Evolutionary conservation across 1,284 basidiomycete genomes (phyloP).

Genomic region (Tylopilus sp.): DNA sequence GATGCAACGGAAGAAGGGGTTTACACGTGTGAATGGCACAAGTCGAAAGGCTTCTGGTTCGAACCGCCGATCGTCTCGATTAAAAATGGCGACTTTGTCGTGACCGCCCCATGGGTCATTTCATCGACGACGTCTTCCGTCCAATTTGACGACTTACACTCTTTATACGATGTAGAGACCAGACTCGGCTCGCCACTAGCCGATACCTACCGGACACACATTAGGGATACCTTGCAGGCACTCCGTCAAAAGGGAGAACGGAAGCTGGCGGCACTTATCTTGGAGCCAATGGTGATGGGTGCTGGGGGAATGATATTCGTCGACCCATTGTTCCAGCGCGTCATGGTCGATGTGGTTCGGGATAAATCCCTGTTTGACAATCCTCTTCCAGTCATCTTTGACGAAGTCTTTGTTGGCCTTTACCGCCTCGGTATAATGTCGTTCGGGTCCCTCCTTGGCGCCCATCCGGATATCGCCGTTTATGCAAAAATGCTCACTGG

Average conservation of each 20-base stretch:
- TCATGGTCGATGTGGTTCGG: conserved; percentile 82
- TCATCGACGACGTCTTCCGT: conserved; percentile 29
- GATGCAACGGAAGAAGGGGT: conserved; percentile 90
- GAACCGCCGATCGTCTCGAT: conserved; percentile 81
- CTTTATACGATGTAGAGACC: conserved; percentile 69
- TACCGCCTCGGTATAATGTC: conserved; percentile 80
- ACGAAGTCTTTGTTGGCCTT: conserved; percentile 94
- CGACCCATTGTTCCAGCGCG: conserved; percentile 92
- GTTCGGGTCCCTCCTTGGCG: conserved; percentile 63
- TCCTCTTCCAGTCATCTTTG: conserved; percentile 89
- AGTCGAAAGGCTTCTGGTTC: conserved; percentile 91
- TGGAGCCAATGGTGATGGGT: conserved; percentile 93
- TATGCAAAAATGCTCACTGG: conserved; percentile 96
- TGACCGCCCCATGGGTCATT: conserved; percentile 58
- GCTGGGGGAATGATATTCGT: conserved; percentile 98
- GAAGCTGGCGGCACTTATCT: conserved; percentile 69
- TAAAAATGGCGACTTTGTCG: conserved; percentile 55
- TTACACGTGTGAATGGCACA: conserved; percentile 97
- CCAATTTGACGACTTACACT: conserved; percentile 47
- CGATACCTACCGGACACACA: conserved; percentile 58
- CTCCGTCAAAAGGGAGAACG: conserved; percentile 41
- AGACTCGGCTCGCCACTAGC: conserved; percentile 66
- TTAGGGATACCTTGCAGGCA: conserved; percentile 52
- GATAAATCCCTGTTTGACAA: conserved; percentile 31
- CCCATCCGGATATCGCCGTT: conserved; percentile 82